Percentiles rank a stretch among this genome's conserved stretches.
These are phyloP conservation scores for Sporisorium reilianum DNA, from an alignment of 1,284 basidiomycete species.

Conservation along the genomic window DNA sequence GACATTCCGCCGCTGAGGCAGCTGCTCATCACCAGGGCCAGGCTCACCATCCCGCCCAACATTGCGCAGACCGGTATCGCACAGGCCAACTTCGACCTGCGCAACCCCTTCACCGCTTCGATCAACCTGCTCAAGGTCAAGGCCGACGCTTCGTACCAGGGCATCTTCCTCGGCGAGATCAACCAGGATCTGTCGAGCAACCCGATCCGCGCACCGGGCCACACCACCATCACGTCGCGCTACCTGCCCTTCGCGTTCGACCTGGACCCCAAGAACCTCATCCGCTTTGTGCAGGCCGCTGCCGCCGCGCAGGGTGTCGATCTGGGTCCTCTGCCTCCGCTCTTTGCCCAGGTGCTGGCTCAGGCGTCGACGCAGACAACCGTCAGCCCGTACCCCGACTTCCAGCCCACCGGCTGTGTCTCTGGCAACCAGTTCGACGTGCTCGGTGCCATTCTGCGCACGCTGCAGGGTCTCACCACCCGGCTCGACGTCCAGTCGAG, in stretches of 20 bases:
- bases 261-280: slow-evolving; percentile 76
- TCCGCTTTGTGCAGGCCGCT: slow-evolving; percentile 74
- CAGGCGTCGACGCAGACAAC: slow-evolving; percentile 76
- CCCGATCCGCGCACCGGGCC: slow-evolving; percentile 76
- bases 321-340: slow-evolving; percentile 76
- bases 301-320: slow-evolving; percentile 75
- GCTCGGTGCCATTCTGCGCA: slow-evolving; percentile 76
- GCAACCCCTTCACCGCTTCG: slow-evolving; percentile 82
- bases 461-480: slow-evolving; percentile 76
- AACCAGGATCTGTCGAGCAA: slow-evolving; percentile 73
- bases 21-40: slow-evolving; percentile 74
- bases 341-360: slow-evolving; percentile 75
- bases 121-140: slow-evolving; percentile 77
- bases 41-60: slow-evolving; percentile 67
- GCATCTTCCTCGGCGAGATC: slow-evolving; percentile 70
- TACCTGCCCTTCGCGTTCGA: slow-evolving; percentile 77
- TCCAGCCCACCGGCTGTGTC: slow-evolving; percentile 72
- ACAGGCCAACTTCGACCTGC: slow-evolving; percentile 70
- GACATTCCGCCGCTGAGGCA: slow-evolving; percentile 78
- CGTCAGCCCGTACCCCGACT: slow-evolving; percentile 72
- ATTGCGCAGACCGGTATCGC: slow-evolving; percentile 64
- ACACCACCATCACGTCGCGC: slow-evolving; percentile 76
- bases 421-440: slow-evolving; percentile 72
- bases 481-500: slow-evolving; percentile 71
- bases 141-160: slow-evolving; percentile 74